Evolutionary conservation across 1,139 yeast genomes (phyloP), one percentile per base, ranked within the genome.

Genomic region (Ogataea hybrid): DNA sequence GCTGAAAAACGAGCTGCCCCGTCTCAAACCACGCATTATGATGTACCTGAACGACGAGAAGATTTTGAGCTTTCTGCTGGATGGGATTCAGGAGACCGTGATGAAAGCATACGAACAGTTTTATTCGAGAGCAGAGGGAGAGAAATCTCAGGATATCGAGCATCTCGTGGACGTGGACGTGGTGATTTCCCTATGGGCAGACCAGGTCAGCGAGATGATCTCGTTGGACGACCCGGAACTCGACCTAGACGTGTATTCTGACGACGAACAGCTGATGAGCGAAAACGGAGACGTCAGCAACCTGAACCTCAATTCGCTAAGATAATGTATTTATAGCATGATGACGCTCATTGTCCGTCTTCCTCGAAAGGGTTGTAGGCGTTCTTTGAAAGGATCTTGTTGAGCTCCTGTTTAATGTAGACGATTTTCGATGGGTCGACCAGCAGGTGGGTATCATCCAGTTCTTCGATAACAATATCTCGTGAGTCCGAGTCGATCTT

Each of bases 391-490:
- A 90, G 68, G 49, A 87, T 64, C 50, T 79, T 68, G 60, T 86
- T 88, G 54, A 92, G 71, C 61, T 90, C 95, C 42, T 65, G 69
- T 56, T 89, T 90, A 42, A 92, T 82, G 56, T 72, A 81, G 28
- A 79, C 82, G 4, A 90, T 85, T 64, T 82, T 84, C 33, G 77
- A 76, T 28, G 83, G 83, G 50, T 86, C 92, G 23, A 92, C 84
- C 46, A 92, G 68, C 22, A 92, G 64, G 63, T 92, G 97, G 1
- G 94, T 85, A 32, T 90, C 97, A 59, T 92, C 97, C 37, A 92
- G 71, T 55, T 90, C 97, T 63, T 79, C 71, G 34, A 65, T 71
- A 5, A 89, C 84, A 4, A 88, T 82, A 46, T 89, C 95, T 42
- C 84, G 81, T 32, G 73, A 67, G 30, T 76, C 77, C 0, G 86